phyloP scores from a whole-genome alignment of 306 rosid species.

The Cucurbita ficifolia region DNA sequence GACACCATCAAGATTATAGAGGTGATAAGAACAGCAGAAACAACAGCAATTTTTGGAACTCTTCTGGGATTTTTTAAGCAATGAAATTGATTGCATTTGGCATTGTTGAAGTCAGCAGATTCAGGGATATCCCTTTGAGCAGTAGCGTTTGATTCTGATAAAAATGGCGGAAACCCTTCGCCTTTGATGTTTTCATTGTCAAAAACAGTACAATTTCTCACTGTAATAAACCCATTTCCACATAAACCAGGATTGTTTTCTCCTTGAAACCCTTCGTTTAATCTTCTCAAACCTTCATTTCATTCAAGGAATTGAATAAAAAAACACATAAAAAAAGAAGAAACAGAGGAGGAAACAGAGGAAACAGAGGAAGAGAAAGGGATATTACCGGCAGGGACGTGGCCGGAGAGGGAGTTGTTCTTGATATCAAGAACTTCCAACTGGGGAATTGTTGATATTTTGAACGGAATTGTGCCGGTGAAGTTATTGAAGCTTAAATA shows the following conservation, averaged over 20 bases:
- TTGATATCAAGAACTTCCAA: slow-evolving; percentile 43
- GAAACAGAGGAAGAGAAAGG: neutral
- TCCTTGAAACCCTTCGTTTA: slow-evolving; percentile 52
- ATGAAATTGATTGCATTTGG: slow-evolving; percentile 31
- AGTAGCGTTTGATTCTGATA: slow-evolving; percentile 6
- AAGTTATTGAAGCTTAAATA: slow-evolving; percentile 75
- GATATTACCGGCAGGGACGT: slow-evolving; percentile 50
- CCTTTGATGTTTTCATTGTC: slow-evolving; percentile 17
- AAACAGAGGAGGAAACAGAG: neutral
- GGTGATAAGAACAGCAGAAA: slow-evolving; percentile 26
- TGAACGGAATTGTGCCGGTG: slow-evolving; percentile 43
- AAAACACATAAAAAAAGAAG: neutral
- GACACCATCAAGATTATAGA: slow-evolving; percentile 20
- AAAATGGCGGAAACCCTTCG: slow-evolving; percentile 15
- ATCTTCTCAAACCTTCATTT: slow-evolving; percentile 43
- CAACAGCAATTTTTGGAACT: slow-evolving; percentile 32
- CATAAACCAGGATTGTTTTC: slow-evolving; percentile 60
- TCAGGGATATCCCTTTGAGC: slow-evolving; percentile 28
- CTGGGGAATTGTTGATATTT: slow-evolving; percentile 23
- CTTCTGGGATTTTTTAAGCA: slow-evolving; percentile 40
- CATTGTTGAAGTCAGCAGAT: slow-evolving; percentile 24
- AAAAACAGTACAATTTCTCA: slow-evolving; percentile 41
- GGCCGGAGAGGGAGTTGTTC: slow-evolving; percentile 66
- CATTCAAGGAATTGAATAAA: slow-evolving; percentile 1
- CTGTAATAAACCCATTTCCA: slow-evolving; percentile 44